Conservation (phyloP, 2,329 filamentous ascomycete species). For the Cordyceps cateniannulata region DNA sequence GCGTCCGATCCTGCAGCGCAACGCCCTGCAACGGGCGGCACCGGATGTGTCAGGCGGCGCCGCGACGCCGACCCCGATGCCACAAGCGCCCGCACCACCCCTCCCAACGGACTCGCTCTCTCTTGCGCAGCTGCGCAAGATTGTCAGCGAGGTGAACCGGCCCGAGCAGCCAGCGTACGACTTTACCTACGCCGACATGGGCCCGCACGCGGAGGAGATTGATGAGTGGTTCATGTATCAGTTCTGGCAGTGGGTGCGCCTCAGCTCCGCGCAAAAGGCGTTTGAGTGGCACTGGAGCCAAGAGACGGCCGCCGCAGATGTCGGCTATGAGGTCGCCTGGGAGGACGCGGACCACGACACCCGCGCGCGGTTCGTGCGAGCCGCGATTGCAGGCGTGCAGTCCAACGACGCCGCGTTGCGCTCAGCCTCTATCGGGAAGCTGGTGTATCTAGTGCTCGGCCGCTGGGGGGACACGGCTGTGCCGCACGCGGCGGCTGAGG, state of each 20-base stretch:
- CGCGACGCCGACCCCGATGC: slow-evolving; percentile 13
- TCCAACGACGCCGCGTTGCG: slow-evolving; percentile 42
- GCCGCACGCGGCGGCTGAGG: slow-evolving; percentile 33
- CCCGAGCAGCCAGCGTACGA: slow-evolving; percentile 71
- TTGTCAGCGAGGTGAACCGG: slow-evolving; percentile 68
- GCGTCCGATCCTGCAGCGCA: slow-evolving; percentile 25
- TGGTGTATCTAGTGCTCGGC: slow-evolving; percentile 59
- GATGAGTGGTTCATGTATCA: slow-evolving; percentile 98
- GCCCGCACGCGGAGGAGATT: slow-evolving; percentile 75
- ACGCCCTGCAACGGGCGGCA: slow-evolving; percentile 20
- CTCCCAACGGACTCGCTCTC: slow-evolving; percentile 63
- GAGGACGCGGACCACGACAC: slow-evolving; percentile 53
- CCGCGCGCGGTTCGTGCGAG: slow-evolving; percentile 50
- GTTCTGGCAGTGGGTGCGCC: slow-evolving; percentile 73
- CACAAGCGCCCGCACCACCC: slow-evolving; percentile 29
- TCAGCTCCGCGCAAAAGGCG: slow-evolving; percentile 66
- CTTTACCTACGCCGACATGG: slow-evolving; percentile 71
- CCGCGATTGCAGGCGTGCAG: slow-evolving; percentile 39
- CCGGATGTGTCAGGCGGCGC: slow-evolving; percentile 17
- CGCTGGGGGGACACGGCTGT: slow-evolving; percentile 65
- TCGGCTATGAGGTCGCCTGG: slow-evolving; percentile 47
- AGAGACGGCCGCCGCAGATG: slow-evolving; percentile 23
- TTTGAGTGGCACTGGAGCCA: slow-evolving; percentile 73
- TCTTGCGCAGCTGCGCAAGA: slow-evolving; percentile 63
- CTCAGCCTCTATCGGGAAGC: slow-evolving; percentile 47